Percentiles rank a stretch among this genome's conserved stretches.
Conservation (phyloP, 176 grass and related monocot genomes). For the Rhipidocladum racemiflorum region DNA sequence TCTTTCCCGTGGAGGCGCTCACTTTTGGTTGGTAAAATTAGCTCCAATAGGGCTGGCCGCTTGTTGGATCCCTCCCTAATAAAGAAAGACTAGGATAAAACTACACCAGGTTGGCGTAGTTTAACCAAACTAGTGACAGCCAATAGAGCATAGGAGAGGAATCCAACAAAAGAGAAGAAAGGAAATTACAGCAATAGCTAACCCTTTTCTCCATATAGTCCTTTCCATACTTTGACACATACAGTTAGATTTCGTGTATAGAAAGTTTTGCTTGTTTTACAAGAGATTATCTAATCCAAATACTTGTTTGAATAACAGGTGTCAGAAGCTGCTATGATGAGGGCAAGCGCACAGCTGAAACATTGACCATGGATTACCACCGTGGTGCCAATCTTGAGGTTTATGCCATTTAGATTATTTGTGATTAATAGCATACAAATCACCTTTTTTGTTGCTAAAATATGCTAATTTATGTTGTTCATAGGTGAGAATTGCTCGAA, state of each 20-base stretch:
- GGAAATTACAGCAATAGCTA: neutral
- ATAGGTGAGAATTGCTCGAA: conserved; percentile 80
- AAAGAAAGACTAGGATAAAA: conserved; percentile 2
- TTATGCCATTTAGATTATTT: neutral
- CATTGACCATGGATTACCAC: conserved; percentile 78
- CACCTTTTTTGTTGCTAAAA: neutral
- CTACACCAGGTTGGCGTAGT: neutral
- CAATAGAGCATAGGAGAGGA: neutral
- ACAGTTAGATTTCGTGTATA: neutral
- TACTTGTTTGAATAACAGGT: conserved; percentile 35
- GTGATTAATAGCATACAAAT: neutral
- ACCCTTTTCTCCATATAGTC: neutral
- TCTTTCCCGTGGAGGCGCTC: neutral
- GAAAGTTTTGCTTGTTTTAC: neutral
- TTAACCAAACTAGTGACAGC: conserved; percentile 12
- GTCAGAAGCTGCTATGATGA: conserved; percentile 87
- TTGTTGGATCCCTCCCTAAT: conserved; percentile 15
- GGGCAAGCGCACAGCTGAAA: conserved; percentile 85
- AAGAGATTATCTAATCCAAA: neutral
- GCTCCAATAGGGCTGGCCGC: neutral
- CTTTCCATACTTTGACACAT: neutral
- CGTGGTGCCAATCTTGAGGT: conserved; percentile 77
- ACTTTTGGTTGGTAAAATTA: conserved; percentile 18
- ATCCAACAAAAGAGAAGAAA: conserved; percentile 10
- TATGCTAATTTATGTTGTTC: neutral